These are phyloP conservation scores for Penicillium sp. DNA, from an alignment of 2,329 filamentous ascomycete species.

Conservation along the genomic window DNA sequence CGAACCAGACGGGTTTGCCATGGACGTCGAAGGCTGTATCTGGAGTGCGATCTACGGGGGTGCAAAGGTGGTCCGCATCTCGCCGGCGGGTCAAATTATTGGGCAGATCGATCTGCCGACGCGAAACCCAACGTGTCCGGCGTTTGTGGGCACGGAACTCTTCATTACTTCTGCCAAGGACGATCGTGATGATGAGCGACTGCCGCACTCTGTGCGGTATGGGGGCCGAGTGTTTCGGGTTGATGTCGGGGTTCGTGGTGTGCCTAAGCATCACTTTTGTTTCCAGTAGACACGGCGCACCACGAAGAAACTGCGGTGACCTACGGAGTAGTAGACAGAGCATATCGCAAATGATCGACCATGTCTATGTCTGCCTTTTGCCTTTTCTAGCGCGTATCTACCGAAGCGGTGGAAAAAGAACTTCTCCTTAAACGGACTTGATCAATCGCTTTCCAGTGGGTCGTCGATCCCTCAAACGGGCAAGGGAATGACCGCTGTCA, in stretches of 20 bases:
- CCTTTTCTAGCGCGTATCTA: neutral
- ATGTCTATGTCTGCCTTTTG: neutral
- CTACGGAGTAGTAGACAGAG: no score
- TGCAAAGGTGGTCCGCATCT: conserved; percentile 67
- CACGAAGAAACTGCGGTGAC: no score
- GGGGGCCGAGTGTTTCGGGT: conserved; percentile 70
- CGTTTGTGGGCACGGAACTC: conserved; percentile 67
- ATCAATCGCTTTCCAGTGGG: conserved; percentile 6
- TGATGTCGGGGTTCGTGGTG: conserved; percentile 66
- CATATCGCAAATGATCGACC: no score
- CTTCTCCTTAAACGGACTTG: neutral
- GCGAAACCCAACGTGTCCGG: conserved; percentile 70
- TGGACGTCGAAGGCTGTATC: conserved; percentile 77
- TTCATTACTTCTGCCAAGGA: conserved; percentile 76
- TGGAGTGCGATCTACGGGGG: conserved; percentile 87
- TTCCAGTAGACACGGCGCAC: conserved; percentile 35
- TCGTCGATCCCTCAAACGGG: conserved; percentile 20
- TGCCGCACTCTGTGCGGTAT: conserved; percentile 56
- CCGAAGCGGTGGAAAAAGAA: neutral
- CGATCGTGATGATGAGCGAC: conserved; percentile 53
- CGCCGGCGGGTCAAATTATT: conserved; percentile 61
- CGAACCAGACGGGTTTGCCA: conserved; percentile 74
- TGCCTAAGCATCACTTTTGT: conserved; percentile 60
- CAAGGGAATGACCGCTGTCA: conserved; percentile 15
- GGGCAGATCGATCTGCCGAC: conserved; percentile 73